These are phyloP conservation scores for Takakia lepidozioides DNA, from an alignment of 225 moss, liverwort and hornwort genomes.

Conservation along the genomic window DNA sequence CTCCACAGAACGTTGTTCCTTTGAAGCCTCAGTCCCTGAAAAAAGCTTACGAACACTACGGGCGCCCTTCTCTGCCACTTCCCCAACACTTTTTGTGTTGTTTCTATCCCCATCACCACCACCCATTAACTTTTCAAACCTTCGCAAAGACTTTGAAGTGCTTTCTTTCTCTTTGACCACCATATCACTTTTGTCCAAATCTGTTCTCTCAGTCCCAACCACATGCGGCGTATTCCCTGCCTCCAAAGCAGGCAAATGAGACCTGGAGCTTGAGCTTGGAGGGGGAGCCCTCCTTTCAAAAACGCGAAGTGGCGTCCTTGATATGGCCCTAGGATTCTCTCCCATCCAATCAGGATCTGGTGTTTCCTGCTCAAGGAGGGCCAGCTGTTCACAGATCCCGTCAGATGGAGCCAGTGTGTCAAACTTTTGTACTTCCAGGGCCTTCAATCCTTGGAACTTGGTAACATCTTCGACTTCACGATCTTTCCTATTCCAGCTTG, in stretches of 20 bases:
- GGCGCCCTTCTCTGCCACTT: slow-evolving; percentile 10
- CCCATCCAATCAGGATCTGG: slow-evolving; percentile 7
- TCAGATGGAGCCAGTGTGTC: background rate
- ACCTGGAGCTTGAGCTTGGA: background rate
- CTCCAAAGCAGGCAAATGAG: background rate
- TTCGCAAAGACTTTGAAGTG: slow-evolving; percentile 1
- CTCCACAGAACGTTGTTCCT: background rate
- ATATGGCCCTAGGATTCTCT: background rate
- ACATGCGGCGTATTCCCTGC: background rate
- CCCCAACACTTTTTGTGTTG: slow-evolving; percentile 1
- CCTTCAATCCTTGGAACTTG: background rate
- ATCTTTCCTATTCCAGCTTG: background rate
- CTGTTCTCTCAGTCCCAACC: background rate
- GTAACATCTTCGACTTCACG: background rate
- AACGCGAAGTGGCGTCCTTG: slow-evolving; percentile 1
- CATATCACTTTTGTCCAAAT: background rate
- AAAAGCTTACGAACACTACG: slow-evolving; percentile 10
- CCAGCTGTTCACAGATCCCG: background rate
- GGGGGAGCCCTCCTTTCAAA: background rate
- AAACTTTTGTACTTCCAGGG: background rate
- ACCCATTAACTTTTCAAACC: no score
- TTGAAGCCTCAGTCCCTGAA: background rate
- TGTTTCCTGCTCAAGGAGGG: background rate
- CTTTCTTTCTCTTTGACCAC: background rate
- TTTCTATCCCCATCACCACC: no score